Percentiles rank a stretch among this genome's conserved stretches.
phyloP scores from a whole-genome alignment of 2,329 filamentous ascomycete genomes.

The Rasamsonia emersonii region DNA sequence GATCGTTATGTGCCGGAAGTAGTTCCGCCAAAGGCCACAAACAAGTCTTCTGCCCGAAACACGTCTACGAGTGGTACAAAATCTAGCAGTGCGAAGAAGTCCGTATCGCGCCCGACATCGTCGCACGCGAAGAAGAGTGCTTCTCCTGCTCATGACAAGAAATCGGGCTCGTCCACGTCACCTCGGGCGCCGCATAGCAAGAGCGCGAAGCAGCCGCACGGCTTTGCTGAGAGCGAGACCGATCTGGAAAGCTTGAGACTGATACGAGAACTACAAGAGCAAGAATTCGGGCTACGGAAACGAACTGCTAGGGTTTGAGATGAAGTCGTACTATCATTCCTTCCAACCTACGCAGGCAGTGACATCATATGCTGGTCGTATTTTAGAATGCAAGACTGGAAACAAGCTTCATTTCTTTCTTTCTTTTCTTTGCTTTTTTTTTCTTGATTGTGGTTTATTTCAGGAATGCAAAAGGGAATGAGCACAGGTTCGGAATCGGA shows the following conservation, averaged over 20 bases:
- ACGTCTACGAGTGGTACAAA: conserved; percentile 13
- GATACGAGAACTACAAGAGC: conserved; percentile 38
- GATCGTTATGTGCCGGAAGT: conserved; percentile 31
- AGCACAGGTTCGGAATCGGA: too few relatives aligned
- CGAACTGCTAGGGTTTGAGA: conserved; percentile 16
- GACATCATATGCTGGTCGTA: too few relatives aligned
- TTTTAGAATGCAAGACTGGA: too few relatives aligned
- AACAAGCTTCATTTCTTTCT: too few relatives aligned
- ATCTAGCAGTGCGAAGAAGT: conserved; percentile 19
- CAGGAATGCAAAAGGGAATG: too few relatives aligned
- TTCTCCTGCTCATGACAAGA: conserved; percentile 32
- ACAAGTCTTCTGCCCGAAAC: conserved; percentile 15
- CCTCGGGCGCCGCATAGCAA: conserved; percentile 19
- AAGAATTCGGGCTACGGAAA: conserved; percentile 37
- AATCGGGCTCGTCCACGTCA: conserved; percentile 17
- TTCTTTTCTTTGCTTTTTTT: too few relatives aligned
- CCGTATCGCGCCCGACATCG: conserved; percentile 28
- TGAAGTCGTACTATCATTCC: background rate
- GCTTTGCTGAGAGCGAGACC: conserved; percentile 21
- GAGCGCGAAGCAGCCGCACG: conserved; percentile 16
- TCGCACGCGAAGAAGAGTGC: conserved; percentile 29
- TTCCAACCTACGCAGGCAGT: too few relatives aligned
- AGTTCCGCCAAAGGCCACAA: conserved; percentile 8
- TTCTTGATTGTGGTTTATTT: too few relatives aligned
- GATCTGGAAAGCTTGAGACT: conserved; percentile 37